Conservation (phyloP, 768 basidiomycete species). For the Hortiboletus flavorubellus region DNA sequence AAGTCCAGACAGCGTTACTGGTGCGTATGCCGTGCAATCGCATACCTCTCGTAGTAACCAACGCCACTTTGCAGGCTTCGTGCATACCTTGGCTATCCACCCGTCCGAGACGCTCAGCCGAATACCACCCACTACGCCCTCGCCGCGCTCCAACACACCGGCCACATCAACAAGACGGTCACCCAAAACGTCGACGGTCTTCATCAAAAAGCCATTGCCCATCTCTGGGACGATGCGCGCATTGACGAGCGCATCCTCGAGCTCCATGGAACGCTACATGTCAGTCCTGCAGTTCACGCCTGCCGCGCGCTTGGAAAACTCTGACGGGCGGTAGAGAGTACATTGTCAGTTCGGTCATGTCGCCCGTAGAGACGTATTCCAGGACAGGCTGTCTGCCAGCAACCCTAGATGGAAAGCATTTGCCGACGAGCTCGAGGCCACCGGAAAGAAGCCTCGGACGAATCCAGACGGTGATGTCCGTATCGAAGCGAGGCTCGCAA, state of each 20-base stretch:
- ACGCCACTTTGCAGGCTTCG: slow-evolving; percentile 45
- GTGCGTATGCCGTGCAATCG: slow-evolving; percentile 27
- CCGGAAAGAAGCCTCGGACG: slow-evolving; percentile 62
- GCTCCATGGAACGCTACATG: slow-evolving; percentile 86
- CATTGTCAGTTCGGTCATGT: slow-evolving; percentile 73
- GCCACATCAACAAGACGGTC: slow-evolving; percentile 58
- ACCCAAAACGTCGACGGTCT: slow-evolving; percentile 96
- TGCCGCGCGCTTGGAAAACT: background rate
- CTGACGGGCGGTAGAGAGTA: slow-evolving; percentile 48
- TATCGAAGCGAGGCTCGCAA: slow-evolving; percentile 10
- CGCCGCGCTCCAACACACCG: slow-evolving; percentile 74
- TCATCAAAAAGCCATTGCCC: slow-evolving; percentile 71
- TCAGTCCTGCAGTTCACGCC: slow-evolving; percentile 30
- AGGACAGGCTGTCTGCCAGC: slow-evolving; percentile 61
- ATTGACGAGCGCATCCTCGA: slow-evolving; percentile 58
- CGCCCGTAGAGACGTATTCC: slow-evolving; percentile 66
- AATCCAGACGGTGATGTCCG: slow-evolving; percentile 93
- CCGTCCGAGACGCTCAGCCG: slow-evolving; percentile 76
- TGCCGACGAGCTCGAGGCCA: slow-evolving; percentile 58
- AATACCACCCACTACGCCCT: slow-evolving; percentile 90
- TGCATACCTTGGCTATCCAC: slow-evolving; percentile 82
- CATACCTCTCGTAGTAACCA: background rate
- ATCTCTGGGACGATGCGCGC: slow-evolving; percentile 39
- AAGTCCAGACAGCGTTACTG: slow-evolving; percentile 79
- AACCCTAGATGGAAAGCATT: slow-evolving; percentile 82